Percentiles rank a stretch among this genome's conserved stretches.
phyloP scores from a whole-genome alignment of 192 early-diverging fungal genomes.

The Backusella australiensis region DNA sequence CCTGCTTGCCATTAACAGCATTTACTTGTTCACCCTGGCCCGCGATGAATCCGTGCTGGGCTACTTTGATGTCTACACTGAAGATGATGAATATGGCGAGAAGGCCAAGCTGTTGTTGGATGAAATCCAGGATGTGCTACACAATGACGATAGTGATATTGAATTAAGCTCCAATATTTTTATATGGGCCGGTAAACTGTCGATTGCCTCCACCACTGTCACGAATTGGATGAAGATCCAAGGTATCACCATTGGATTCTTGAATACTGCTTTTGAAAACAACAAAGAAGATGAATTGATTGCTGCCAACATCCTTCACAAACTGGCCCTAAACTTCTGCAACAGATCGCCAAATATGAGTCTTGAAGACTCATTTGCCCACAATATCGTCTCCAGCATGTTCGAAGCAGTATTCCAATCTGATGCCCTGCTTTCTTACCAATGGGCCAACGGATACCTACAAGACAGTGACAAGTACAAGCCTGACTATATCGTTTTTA shows the following conservation, averaged over 20 bases:
- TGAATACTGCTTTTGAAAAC: background rate
- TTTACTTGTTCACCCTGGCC: constrained; percentile 2
- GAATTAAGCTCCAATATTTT: background rate
- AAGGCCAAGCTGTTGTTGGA: background rate
- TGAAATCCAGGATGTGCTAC: background rate
- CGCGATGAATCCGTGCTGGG: background rate
- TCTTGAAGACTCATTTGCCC: constrained; percentile 4
- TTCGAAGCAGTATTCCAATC: constrained; percentile 1
- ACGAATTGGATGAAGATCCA: background rate
- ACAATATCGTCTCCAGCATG: background rate
- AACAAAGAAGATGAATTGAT: background rate
- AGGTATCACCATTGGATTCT: background rate
- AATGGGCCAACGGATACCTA: background rate
- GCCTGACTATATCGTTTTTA: background rate
- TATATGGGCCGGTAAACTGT: background rate
- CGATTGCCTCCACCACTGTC: background rate
- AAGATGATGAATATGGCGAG: constrained; percentile 2
- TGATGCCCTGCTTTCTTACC: background rate
- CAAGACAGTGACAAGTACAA: background rate
- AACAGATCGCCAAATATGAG: background rate
- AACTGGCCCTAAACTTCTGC: background rate
- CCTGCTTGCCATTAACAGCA: background rate
- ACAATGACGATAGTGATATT: background rate
- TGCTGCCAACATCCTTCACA: constrained; percentile 2
- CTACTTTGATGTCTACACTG: background rate